Evolutionary conservation across 495 filamentous ascomycete genomes (phyloP), one percentile per base, ranked within the genome.

Genomic region (Penicillium taxi): DNA sequence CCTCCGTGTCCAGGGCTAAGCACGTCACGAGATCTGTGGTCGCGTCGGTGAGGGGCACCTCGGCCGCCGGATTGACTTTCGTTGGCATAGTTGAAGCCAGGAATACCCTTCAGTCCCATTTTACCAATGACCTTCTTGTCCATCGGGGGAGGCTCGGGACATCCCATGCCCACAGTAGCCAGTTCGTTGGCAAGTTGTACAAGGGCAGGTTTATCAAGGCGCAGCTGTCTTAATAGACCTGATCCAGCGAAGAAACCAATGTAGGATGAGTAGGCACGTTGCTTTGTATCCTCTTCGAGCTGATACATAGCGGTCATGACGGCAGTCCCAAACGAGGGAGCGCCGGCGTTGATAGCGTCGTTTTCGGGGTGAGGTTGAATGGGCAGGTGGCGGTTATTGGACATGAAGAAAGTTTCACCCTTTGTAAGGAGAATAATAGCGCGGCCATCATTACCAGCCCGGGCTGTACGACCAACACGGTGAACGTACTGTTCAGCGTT

Each of bases 401-500:
- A 66, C 12, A 76, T 44, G 58, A 78, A 85, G 60, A 72, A 81
- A 1, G 66, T 66, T 45, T 85, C 81, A 24, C 59, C 50, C 24
- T 75, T 39, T 2, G 74, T 75, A 41, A 84, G 62, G 30, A 84
- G 58, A 49, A 83, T 75, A 24, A 80, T 67, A 12, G 79, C 80
- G 38, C 76, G 69, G n/a, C 80, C 80, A 30, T 79, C 76, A 12
- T 75, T 77, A 15, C 78, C 81, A 15, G 79, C 81, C 41, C 77
- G 77, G 21, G 67, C 77, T 7, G 77, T 81, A 45, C 58, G 84
- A 16, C 89, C 89, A 39, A 96, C 69, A 37, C 90, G 78, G 58
- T 96, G 89, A 44, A 95, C 84, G 58, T 96, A 96, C 37, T 81
- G 73, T 39, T 95, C 90, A 11, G 77, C 65, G 44, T 73, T 72